Evolutionary conservation across 768 basidiomycete genomes (phyloP), one percentile per base, ranked within the genome.

Genomic region (Obba rivulosa): DNA sequence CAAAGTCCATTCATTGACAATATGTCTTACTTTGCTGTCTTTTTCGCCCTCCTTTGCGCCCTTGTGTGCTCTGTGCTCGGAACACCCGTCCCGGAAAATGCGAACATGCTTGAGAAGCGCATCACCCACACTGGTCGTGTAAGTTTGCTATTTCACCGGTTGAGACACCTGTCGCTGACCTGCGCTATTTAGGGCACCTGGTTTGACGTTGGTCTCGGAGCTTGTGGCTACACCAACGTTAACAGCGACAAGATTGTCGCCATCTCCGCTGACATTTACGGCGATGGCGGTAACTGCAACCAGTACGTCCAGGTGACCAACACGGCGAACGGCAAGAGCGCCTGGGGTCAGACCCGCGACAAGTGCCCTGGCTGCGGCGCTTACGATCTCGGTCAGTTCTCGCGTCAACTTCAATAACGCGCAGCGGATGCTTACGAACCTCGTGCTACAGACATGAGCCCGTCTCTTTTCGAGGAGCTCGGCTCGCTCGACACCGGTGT

Each of bases 271-370:
- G 34, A 58, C 1, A 76, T 79, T 21, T 88, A 81, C 58, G 72
- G 74, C 52, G 52, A 61, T 8, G 83, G 80, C 35, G 63, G 51
- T 10, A 76, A 81, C 66, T 89, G 85, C 63, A 71, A 71, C 52
- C 77, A 87, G 84, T 81, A 71, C 67, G 69, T 87, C 45, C 55
- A 71, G 54, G 77, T 88, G 57, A 75, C 73, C 38, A 82, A 84
- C 68, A 74, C 69, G n/a, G 68, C 62, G 18, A 83, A 76, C 51
- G 76, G 76, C 51, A 67, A 74, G 50, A 67, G 52, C 34, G 75
- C 72, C 22, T 77, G 72, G 48, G 82, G 74, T 41, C 64, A 64
- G 72, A 75, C 46, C 50, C 70, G 70, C 28, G 86, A 88, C 62
- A 72, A 74, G 60, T 88, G 86, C 65, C 63, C 68, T 24, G 64